phyloP scores from a whole-genome alignment of 2,329 filamentous ascomycete species.

The Aspergillus pseudoterreus region DNA sequence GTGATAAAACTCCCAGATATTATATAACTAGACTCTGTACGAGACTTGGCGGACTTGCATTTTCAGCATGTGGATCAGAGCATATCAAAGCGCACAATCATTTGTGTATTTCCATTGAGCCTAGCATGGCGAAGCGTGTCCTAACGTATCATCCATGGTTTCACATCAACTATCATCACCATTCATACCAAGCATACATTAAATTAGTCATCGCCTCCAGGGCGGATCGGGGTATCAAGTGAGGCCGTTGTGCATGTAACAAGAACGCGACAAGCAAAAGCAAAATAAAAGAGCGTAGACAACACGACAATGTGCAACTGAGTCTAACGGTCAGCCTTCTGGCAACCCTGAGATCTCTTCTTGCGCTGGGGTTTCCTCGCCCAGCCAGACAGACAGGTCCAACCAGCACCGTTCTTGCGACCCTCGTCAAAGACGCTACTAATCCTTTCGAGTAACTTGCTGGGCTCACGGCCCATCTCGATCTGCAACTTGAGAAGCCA shows the following conservation, averaged over 20 bases:
- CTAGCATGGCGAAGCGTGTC: too few relatives aligned
- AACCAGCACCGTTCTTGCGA: slow-evolving; percentile 54
- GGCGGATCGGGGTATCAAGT: slow-evolving; percentile 12
- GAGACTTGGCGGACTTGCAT: too few relatives aligned
- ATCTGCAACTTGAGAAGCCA: slow-evolving; percentile 87
- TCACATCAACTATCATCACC: background rate
- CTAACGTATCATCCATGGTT: background rate
- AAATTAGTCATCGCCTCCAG: slow-evolving; percentile 17
- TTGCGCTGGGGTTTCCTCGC: slow-evolving; percentile 48
- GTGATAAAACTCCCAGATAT: too few relatives aligned
- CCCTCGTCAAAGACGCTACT: slow-evolving; percentile 59
- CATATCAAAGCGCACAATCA: too few relatives aligned
- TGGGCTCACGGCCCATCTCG: slow-evolving; percentile 70
- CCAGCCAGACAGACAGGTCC: slow-evolving; percentile 60
- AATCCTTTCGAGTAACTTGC: slow-evolving; percentile 53
- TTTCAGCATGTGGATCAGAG: too few relatives aligned
- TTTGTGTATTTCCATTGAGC: too few relatives aligned
- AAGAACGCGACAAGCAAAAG: slow-evolving; percentile 3
- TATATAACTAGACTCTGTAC: too few relatives aligned
- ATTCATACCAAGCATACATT: slow-evolving; percentile 8
- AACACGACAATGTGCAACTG: background rate
- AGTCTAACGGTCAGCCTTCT: background rate
- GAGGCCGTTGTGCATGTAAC: slow-evolving; percentile 1
- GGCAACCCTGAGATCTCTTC: slow-evolving; percentile 3
- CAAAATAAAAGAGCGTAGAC: slow-evolving; percentile 2